These are phyloP conservation scores for Sicyos baderoa DNA, from an alignment of 306 rosid genomes.

Conservation along the genomic window DNA sequence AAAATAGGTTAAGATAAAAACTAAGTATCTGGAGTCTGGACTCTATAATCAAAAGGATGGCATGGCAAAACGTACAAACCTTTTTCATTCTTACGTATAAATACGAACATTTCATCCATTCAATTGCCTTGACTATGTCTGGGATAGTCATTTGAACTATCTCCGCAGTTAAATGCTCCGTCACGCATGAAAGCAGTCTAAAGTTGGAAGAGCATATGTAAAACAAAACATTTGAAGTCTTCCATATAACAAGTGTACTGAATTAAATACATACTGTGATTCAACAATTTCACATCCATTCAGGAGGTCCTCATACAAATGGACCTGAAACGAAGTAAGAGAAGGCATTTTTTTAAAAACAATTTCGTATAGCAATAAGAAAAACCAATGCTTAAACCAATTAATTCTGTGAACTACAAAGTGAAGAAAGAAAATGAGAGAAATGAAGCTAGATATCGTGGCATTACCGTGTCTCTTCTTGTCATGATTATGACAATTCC, in stretches of 20 bases:
- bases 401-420: conserved; percentile 10
- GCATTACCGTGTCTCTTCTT: conserved; percentile 81
- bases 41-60: conserved; percentile 14
- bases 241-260: background rate
- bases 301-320: conserved; percentile 84
- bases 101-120: conserved; percentile 88
- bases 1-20: conserved; percentile 12
- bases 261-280: conserved; percentile 61
- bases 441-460: conserved; percentile 9
- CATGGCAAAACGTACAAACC: conserved; percentile 35
- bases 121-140: conserved; percentile 84
- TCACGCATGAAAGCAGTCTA: conserved; percentile 78
- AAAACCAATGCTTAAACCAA: conserved; percentile 1
- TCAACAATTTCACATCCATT: conserved; percentile 94
- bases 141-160: conserved; percentile 85
- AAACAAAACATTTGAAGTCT: conserved; percentile 18
- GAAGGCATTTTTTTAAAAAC: background rate
- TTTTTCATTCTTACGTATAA: conserved; percentile 82
- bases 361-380: conserved; percentile 15
- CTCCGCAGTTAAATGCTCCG: conserved; percentile 95
- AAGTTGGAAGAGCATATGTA: conserved; percentile 21
- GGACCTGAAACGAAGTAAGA: conserved; percentile 49
- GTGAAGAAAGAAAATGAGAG: conserved; percentile 9
- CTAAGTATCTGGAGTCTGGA: conserved; percentile 14
- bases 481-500: conserved; percentile 98